phyloP scores from a whole-genome alignment of 2,329 filamentous ascomycete genomes.

The Talaromyces sp. region DNA sequence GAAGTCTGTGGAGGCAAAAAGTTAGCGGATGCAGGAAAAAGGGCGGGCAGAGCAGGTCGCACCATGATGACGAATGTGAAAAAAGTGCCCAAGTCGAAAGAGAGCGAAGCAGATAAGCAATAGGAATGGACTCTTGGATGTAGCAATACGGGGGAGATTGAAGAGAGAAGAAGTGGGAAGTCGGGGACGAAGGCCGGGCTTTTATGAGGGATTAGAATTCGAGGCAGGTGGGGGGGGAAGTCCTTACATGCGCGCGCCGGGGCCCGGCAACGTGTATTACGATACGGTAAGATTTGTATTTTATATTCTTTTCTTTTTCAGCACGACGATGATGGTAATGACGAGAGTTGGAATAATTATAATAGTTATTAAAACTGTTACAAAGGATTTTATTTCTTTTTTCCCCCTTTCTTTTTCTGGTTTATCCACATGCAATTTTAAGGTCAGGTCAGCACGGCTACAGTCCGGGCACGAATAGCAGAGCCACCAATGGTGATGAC shows the following conservation, averaged over 20 bases:
- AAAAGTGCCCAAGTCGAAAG: background rate
- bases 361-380: too few species aligned
- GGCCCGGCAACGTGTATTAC: background rate
- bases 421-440: too few species aligned
- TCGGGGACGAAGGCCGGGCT: background rate
- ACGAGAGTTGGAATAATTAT: too few species aligned
- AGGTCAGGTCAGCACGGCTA: too few species aligned
- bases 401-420: background rate
- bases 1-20: conserved; percentile 18
- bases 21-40: background rate
- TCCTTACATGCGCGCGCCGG: background rate
- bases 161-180: conserved; percentile 5
- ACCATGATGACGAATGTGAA: conserved; percentile 13
- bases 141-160: conserved; percentile 4
- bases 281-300: background rate
- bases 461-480: background rate
- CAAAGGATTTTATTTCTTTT: background rate
- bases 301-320: background rate
- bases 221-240: conserved; percentile 4
- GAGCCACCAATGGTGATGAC: background rate
- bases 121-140: background rate
- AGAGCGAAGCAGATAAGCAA: background rate
- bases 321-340: too few species aligned
- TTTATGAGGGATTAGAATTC: background rate
- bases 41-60: background rate